Evolutionary conservation across 257 asterid genomes (phyloP), one percentile per base, ranked within the genome.

Genomic region (Solanum rostratum): DNA sequence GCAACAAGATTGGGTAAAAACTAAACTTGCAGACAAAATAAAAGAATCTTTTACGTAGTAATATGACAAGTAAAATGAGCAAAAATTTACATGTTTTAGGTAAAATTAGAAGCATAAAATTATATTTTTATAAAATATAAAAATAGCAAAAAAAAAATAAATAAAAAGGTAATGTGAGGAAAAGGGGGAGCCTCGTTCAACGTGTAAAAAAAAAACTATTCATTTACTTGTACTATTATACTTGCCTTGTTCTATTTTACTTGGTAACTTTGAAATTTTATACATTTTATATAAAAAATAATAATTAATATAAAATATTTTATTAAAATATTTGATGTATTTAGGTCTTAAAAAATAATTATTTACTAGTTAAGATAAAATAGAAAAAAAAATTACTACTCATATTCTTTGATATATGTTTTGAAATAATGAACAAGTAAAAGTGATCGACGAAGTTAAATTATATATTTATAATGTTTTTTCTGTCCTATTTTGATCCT

Each of bases 181-280:
- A 83, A 76, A 24, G 65, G 87, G 87, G 86, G 88, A 66, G 84
- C 88, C 88, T 86, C 87, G 88, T 71, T 71, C 85, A 81, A 87
- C 13, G 88, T 85, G 92, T 83, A 39, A 88, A 33, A 33, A 33
- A 33, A 33, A 33, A 5, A 33, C 0, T 3, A 33, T 33, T 33
- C 3, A 15, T 65, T 65, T 65, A 65, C 22, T 65, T 6, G 11
- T 13, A 13, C 30, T 59, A n/a, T 27, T 57, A n/a, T 59, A 59
- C 16, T n/a, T 5, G 10, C 0, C 7, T 9, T 6, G 3, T 57
- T 57, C 4, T 7, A 0, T n/a, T 1, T 59, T 59, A 59, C 3
- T n/a, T 59, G 7, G 9, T 3, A 0, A 57, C 10, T n/a, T 57
- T 20, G 10, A 20, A n/a, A 20, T 4, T n/a, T 57, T n/a, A n/a